Conservation (phyloP, 2,329 filamentous ascomycete species). For the Pseudopyricularia javanii region DNA sequence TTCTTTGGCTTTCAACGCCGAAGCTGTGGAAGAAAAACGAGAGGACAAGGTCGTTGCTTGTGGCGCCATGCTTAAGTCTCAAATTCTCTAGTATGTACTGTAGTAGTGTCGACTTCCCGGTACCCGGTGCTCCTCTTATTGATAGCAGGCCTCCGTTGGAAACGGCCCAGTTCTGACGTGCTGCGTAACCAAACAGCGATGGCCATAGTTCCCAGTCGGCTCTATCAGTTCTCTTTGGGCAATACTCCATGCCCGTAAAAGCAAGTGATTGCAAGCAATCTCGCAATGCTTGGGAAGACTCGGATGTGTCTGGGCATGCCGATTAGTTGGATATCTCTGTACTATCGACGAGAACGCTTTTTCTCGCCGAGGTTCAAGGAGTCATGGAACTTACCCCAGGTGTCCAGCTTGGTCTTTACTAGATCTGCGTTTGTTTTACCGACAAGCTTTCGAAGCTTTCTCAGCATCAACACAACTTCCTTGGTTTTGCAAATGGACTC, state of each 20-base stretch:
- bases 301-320: no score
- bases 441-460: not conserved
- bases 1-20: conserved; percentile 18
- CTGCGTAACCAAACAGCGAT: conserved; percentile 16
- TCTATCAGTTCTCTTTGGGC: conserved; percentile 10
- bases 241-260: conserved; percentile 15
- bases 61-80: not conserved
- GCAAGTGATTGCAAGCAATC: conserved; percentile 19
- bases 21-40: conserved; percentile 24
- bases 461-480: not conserved
- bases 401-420: not conserved
- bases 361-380: no score
- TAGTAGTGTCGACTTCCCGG: conserved; percentile 16
- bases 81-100: conserved; percentile 13
- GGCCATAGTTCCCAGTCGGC: conserved; percentile 14
- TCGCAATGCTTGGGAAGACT: no score
- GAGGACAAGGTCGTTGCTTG: conserved; percentile 7
- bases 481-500: not conserved
- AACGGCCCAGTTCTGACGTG: conserved; percentile 6
- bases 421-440: not conserved
- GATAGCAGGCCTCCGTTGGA: conserved; percentile 17
- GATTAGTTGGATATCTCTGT: no score
- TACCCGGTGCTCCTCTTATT: conserved; percentile 24
- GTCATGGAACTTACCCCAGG: no score
- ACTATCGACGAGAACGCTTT: no score